phyloP scores from a whole-genome alignment of 1,284 basidiomycete species.

The Moesziomyces aphidis region DNA sequence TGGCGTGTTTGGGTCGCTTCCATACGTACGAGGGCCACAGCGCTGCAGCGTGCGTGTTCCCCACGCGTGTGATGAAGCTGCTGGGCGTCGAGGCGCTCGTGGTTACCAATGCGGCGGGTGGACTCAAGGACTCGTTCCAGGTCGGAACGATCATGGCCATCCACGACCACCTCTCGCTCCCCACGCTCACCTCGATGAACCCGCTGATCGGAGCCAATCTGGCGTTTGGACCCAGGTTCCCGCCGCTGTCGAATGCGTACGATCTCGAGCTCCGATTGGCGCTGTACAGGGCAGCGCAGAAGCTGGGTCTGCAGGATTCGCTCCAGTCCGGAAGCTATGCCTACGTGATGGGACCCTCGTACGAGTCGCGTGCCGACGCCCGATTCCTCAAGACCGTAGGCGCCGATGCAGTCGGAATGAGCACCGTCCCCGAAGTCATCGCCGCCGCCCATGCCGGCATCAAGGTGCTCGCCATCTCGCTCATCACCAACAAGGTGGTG shows the following conservation, averaged over 20 bases:
- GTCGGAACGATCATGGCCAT: slow-evolving; percentile 87
- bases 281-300: slow-evolving; percentile 77
- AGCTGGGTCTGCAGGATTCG: slow-evolving; percentile 68
- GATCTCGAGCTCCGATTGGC: slow-evolving; percentile 76
- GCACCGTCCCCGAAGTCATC: slow-evolving; percentile 88
- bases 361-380: slow-evolving; percentile 74
- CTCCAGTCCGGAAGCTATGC: slow-evolving; percentile 77
- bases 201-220: slow-evolving; percentile 73
- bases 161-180: slow-evolving; percentile 83
- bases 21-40: slow-evolving; percentile 84
- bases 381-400: slow-evolving; percentile 44
- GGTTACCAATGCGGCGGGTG: slow-evolving; percentile 86
- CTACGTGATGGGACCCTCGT: slow-evolving; percentile 82
- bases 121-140: slow-evolving; percentile 76
- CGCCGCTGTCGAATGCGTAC: slow-evolving; percentile 83
- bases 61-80: slow-evolving; percentile 79
- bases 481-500: slow-evolving; percentile 85
- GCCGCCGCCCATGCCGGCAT: slow-evolving; percentile 78
- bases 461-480: slow-evolving; percentile 79
- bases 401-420: slow-evolving; percentile 85
- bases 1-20: slow-evolving; percentile 86
- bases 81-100: slow-evolving; percentile 80
- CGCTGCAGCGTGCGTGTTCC: slow-evolving; percentile 74
- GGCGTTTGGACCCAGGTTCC: slow-evolving; percentile 73
- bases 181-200: slow-evolving; percentile 79